Conservation (phyloP, 1,284 basidiomycete genomes). For the Abortiporus biennis region DNA sequence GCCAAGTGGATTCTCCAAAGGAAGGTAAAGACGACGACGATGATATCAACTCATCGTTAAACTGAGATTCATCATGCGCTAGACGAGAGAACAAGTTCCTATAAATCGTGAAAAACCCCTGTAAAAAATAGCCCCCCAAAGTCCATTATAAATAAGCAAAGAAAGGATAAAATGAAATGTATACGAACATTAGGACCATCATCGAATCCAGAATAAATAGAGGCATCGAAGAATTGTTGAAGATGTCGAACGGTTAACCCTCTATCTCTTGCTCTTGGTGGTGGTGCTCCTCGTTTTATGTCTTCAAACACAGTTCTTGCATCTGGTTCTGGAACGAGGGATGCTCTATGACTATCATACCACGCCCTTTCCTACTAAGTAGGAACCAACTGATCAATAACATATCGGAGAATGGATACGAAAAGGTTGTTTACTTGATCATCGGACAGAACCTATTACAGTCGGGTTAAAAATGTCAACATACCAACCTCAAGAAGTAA, state of each 20-base stretch:
- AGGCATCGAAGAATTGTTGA: slow-evolving; percentile 80
- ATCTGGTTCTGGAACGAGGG: slow-evolving; percentile 80
- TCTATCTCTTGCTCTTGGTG: slow-evolving; percentile 66
- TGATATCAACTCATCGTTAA: slow-evolving; percentile 44
- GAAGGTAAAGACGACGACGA: slow-evolving; percentile 53
- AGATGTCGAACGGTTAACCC: slow-evolving; percentile 82
- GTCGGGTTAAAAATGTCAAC: slow-evolving; percentile 6
- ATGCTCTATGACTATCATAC: slow-evolving; percentile 94
- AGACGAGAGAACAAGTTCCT: slow-evolving; percentile 85
- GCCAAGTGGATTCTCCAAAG: slow-evolving; percentile 80
- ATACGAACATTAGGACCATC: slow-evolving; percentile 64
- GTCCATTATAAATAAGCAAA: slow-evolving; percentile 1
- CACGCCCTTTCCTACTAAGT: slow-evolving; percentile 87
- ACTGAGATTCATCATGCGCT: slow-evolving; percentile 73
- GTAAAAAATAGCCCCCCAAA: slow-evolving; percentile 1
- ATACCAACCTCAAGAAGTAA: neutral
- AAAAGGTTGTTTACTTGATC: slow-evolving; percentile 77
- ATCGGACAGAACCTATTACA: slow-evolving; percentile 78
- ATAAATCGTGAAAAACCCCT: slow-evolving; percentile 93
- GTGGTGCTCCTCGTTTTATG: slow-evolving; percentile 67
- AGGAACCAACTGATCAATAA: slow-evolving; percentile 10
- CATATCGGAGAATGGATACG: neutral
- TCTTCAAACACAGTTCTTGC: slow-evolving; percentile 81
- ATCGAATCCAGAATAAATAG: slow-evolving; percentile 67
- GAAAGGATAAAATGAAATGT: neutral